Evolutionary conservation across 176 grass and related monocot species (phyloP).

Genomic region (Oryza glaberrima): DNA sequence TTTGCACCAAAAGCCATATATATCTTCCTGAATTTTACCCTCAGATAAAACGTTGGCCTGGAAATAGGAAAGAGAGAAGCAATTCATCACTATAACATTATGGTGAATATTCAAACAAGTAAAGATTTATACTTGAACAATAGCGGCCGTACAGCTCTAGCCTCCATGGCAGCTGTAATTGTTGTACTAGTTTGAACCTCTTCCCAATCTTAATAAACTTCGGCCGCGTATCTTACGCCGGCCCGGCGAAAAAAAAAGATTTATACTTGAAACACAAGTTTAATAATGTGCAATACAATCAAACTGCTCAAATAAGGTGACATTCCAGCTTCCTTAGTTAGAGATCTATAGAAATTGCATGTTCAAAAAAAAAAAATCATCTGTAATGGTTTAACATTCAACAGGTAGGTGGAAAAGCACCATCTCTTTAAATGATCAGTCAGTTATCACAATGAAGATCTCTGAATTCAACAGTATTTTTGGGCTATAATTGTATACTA

Average conservation of each 20-base stretch:
- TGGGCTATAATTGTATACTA: neutral
- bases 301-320: neutral
- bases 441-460: neutral
- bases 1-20: slow-evolving; percentile 46
- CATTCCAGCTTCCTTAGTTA: neutral
- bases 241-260: neutral
- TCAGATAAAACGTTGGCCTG: slow-evolving; percentile 5
- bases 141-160: no score
- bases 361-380: neutral
- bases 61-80: slow-evolving; percentile 23
- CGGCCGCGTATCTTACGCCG: no score
- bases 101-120: neutral
- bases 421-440: neutral
- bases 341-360: neutral
- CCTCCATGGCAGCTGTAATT: no score
- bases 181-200: no score
- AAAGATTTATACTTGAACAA: neutral
- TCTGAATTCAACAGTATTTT: neutral
- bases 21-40: slow-evolving; percentile 9
- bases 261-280: neutral
- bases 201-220: no score
- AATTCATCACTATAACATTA: neutral
- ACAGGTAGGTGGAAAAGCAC: neutral
- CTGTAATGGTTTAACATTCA: neutral
- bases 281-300: neutral